Conservation (phyloP, 2,329 filamentous ascomycete genomes). For the Clonostachys rhizophaga region DNA sequence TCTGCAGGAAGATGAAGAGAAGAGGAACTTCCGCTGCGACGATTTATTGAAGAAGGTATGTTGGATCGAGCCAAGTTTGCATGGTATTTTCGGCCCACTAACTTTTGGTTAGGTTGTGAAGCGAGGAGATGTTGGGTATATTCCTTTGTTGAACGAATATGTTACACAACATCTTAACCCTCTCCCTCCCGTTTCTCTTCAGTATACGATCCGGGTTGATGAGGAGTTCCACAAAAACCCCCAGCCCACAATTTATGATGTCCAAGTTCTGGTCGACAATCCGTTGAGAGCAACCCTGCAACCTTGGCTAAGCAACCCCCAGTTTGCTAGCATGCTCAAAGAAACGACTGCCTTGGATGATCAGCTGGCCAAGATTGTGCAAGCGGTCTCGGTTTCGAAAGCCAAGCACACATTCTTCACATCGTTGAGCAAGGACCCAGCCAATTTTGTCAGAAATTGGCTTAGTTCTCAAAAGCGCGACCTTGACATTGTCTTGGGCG, state of each 20-base stretch:
- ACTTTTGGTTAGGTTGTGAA: constrained; percentile 58
- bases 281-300: constrained; percentile 66
- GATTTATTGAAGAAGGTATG: constrained; percentile 72
- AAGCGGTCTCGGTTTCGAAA: constrained; percentile 79
- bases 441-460: constrained; percentile 82
- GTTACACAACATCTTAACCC: constrained; percentile 74
- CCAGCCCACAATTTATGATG: constrained; percentile 81
- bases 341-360: constrained; percentile 78
- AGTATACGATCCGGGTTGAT: constrained; percentile 93
- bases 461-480: constrained; percentile 87
- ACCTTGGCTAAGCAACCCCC: constrained; percentile 62
- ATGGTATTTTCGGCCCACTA: constrained; percentile 6
- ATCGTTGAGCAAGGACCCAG: constrained; percentile 74
- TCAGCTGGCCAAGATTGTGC: constrained; percentile 76
- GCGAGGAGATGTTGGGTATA: constrained; percentile 72
- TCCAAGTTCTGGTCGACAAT: constrained; percentile 80
- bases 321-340: constrained; percentile 67
- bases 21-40: constrained; percentile 87
- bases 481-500: constrained; percentile 81
- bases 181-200: constrained; percentile 75
- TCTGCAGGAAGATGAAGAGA: constrained; percentile 91
- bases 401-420: constrained; percentile 87
- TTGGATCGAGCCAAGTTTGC: not conserved
- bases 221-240: constrained; percentile 72
- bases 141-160: constrained; percentile 79